phyloP scores from a whole-genome alignment of 805 yeast genomes.

The Hemisphaericaspora nanyangensis region DNA sequence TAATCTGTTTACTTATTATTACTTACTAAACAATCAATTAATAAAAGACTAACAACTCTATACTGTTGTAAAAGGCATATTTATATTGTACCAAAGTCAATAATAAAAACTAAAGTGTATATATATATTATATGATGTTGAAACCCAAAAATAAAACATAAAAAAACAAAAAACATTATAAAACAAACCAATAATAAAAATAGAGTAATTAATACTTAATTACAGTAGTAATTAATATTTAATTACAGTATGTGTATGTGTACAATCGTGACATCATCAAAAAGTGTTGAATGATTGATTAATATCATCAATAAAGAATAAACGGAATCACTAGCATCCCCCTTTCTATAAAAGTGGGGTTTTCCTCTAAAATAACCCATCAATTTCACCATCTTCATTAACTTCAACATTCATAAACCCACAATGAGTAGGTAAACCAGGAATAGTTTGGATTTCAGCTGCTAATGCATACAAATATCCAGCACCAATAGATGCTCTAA shows the following conservation, averaged over 20 bases:
- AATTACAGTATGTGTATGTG: too few species aligned
- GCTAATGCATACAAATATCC: constrained; percentile 83
- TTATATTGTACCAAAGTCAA: too few species aligned
- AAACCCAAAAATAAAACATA: not conserved
- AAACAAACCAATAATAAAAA: not conserved
- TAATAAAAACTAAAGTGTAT: too few species aligned
- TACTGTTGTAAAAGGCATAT: too few species aligned
- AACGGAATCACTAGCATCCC: too few species aligned
- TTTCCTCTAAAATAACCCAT: constrained; percentile 60
- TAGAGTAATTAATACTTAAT: too few species aligned
- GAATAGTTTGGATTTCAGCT: constrained; percentile 82
- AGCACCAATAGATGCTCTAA: constrained; percentile 76
- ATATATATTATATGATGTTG: too few species aligned
- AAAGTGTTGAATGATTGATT: constrained; percentile 16
- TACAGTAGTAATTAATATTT: too few species aligned
- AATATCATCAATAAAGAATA: not conserved
- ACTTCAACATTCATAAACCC: constrained; percentile 88
- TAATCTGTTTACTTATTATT: too few species aligned
- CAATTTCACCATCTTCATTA: constrained; percentile 74
- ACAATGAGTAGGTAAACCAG: constrained; percentile 81
- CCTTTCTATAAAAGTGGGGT: not conserved
- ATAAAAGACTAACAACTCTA: too few species aligned
- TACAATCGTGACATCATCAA: constrained; percentile 11
- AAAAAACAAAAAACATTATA: too few species aligned
- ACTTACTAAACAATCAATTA: too few species aligned